Percentiles rank a stretch among this genome's conserved stretches.
Evolutionary conservation across 257 asterid species (phyloP).

Genomic region (Primulina eburnea): DNA sequence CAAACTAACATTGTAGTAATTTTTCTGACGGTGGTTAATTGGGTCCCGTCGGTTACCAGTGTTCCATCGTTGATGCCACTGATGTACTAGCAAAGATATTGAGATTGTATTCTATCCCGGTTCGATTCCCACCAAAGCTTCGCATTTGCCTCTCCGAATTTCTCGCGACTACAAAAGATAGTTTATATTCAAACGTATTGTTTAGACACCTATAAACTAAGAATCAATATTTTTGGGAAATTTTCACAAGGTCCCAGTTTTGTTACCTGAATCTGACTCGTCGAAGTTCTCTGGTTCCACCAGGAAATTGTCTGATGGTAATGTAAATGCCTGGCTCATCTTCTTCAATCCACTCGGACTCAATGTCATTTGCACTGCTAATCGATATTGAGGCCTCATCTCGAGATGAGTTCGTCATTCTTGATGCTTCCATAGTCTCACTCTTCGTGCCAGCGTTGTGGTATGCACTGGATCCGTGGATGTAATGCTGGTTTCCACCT

Average conservation of each 20-base stretch:
- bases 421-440: conserved; percentile 66
- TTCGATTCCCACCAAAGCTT: conserved; percentile 96
- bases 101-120: conserved; percentile 90
- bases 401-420: conserved; percentile 76
- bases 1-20: conserved; percentile 9
- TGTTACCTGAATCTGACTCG: conserved; percentile 93
- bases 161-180: conserved; percentile 60
- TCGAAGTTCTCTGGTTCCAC: conserved; percentile 89
- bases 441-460: conserved; percentile 36
- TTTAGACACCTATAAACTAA: background rate
- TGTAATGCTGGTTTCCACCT: conserved; percentile 36
- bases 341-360: conserved; percentile 91
- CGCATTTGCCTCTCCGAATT: conserved; percentile 82
- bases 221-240: background rate
- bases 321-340: conserved; percentile 92
- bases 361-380: conserved; percentile 94
- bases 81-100: conserved; percentile 55
- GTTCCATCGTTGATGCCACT: background rate
- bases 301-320: conserved; percentile 83
- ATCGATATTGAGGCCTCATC: conserved; percentile 84
- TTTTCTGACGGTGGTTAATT: background rate
- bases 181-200: background rate
- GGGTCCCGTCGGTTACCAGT: background rate
- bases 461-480: conserved; percentile 47
- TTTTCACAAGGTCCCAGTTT: background rate